Conservation (phyloP, 441 rosid species). For the Mallotus japonicus region DNA sequence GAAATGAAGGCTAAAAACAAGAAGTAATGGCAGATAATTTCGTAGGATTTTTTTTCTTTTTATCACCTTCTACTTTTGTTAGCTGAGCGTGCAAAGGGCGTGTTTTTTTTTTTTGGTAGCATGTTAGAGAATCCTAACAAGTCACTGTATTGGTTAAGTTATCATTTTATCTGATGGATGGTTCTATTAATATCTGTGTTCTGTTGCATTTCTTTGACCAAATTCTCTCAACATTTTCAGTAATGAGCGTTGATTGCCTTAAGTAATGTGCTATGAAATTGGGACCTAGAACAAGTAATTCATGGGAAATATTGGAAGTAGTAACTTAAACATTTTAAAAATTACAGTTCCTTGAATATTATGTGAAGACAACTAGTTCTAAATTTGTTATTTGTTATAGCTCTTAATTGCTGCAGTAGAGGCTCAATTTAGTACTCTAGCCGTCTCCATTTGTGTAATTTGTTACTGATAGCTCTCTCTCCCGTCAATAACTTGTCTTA, state of each 20-base stretch:
- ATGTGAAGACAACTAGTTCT: too few species aligned
- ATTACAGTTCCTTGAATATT: neutral
- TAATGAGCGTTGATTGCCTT: neutral
- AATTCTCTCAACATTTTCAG: neutral
- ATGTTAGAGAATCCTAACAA: neutral
- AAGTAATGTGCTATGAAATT: neutral
- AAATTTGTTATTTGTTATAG: neutral
- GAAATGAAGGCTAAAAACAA: constrained; percentile 47
- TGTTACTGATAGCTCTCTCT: neutral
- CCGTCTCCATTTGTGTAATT: neutral
- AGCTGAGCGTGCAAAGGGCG: neutral
- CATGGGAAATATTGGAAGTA: neutral
- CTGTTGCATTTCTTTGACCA: constrained; percentile 11
- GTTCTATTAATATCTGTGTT: neutral
- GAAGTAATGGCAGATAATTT: constrained; percentile 14
- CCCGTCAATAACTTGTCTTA: constrained; percentile 32
- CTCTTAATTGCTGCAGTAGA: neutral
- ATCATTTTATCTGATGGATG: neutral
- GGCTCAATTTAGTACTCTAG: neutral
- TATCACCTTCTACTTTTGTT: neutral
- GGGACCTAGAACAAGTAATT: neutral
- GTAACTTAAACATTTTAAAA: neutral
- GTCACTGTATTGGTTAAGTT: neutral
- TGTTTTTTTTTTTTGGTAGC: neutral
- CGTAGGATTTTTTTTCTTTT: too few species aligned